These are phyloP conservation scores for Beauveria brongniartii DNA, from an alignment of 2,329 filamentous ascomycete species.

Conservation along the genomic window DNA sequence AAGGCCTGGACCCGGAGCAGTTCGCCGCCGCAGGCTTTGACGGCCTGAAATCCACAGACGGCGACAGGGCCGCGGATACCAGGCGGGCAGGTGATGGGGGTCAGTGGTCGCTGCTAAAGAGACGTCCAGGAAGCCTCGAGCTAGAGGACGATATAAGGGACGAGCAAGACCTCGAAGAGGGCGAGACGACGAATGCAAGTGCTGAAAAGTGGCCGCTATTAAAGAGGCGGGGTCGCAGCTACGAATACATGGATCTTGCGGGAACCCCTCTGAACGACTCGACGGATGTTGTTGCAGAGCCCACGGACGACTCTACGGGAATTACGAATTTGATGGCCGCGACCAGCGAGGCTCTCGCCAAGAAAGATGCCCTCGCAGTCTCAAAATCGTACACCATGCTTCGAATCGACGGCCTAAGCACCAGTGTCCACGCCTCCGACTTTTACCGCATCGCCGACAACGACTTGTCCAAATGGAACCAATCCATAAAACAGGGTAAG, in stretches of 20 bases:
- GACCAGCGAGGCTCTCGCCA: neutral
- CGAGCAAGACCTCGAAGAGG: neutral
- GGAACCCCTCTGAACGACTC: neutral
- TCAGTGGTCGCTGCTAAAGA: neutral
- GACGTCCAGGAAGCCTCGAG: neutral
- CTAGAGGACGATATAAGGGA: neutral
- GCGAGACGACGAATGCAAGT: too few relatives aligned
- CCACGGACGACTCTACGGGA: neutral
- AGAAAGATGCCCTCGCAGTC: neutral
- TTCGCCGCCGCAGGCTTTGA: neutral
- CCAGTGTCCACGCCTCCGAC: constrained; percentile 56
- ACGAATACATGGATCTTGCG: neutral
- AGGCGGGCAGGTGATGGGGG: neutral
- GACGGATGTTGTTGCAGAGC: neutral
- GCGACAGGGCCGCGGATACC: neutral
- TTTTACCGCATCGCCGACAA: constrained; percentile 60
- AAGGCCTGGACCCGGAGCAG: neutral
- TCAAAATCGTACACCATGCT: constrained; percentile 32
- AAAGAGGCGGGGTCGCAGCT: neutral
- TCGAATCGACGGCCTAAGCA: constrained; percentile 49
- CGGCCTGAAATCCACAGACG: neutral
- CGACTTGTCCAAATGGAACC: constrained; percentile 61
- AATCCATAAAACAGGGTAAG: constrained; percentile 50
- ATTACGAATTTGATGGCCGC: neutral
- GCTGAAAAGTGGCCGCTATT: constrained; percentile 8